A percentile compares a stretch with the other conserved stretches of the same genome.
These are phyloP conservation scores for Pichia sp. DNA, from an alignment of 1,139 yeast species.

Conservation along the genomic window DNA sequence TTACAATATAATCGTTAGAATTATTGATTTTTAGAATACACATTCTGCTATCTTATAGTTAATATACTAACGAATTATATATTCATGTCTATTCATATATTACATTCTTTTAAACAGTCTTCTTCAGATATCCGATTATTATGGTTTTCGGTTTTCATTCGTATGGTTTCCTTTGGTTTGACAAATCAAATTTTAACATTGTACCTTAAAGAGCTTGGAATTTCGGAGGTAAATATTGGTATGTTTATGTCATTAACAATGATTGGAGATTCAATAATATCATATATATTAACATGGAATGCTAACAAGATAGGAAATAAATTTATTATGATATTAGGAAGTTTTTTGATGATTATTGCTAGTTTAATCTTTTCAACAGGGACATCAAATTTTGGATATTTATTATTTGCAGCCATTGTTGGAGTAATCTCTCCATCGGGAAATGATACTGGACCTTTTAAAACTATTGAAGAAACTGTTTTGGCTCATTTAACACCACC, in stretches of 20 bases:
- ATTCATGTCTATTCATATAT: constrained; percentile 19
- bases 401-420: constrained; percentile 57
- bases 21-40: too few species aligned
- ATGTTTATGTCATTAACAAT: constrained; percentile 78
- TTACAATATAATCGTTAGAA: too few species aligned
- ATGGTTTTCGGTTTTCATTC: constrained; percentile 63
- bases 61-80: too few species aligned
- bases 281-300: constrained; percentile 69
- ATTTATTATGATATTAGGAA: constrained; percentile 56
- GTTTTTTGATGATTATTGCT: constrained; percentile 62
- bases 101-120: constrained; percentile 19
- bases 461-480: constrained; percentile 80
- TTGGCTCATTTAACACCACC: constrained; percentile 74
- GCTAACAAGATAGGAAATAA: constrained; percentile 76
- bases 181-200: constrained; percentile 77
- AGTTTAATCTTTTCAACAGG: constrained; percentile 57
- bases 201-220: constrained; percentile 51
- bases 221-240: constrained; percentile 60
- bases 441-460: constrained; percentile 90
- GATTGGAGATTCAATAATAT: constrained; percentile 70
- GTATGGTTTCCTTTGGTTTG: constrained; percentile 75
- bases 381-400: constrained; percentile 43
- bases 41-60: too few species aligned
- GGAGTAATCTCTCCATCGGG: constrained; percentile 89
- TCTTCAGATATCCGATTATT: constrained; percentile 54